Evolutionary conservation across 2,329 filamentous ascomycete genomes (phyloP), one percentile per base, ranked within the genome.

Genomic region (Colletotrichum sp.): DNA sequence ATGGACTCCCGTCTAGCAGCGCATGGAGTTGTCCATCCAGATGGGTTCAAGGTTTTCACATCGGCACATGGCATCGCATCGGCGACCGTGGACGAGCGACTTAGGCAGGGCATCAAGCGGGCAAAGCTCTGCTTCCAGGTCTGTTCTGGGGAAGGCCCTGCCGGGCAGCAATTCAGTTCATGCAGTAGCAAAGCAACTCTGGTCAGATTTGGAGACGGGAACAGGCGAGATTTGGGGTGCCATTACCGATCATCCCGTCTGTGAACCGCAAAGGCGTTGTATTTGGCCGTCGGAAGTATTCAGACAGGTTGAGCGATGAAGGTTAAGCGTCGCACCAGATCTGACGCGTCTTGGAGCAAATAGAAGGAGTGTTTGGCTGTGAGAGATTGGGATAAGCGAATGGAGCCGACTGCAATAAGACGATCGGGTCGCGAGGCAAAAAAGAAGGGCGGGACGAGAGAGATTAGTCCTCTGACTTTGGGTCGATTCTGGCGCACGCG

Each of bases 201-300:
- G 59, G 12, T 44, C 44, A 44, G 60, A 32, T 52, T 30, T 39
- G 30, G 60, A 61, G 25, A 28, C 27, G 25, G 32, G 28, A 36
- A 25, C 48, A 39, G 68, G 63, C 68, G 44, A 36, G 44, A 48
- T 60, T 48, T 25, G 28, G n/a, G 59, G 44, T 64, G 22, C 7
- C 39, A 65, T 36, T 61, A 27, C 60, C 36, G 67, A 71, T 74
- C 72, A 60, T 74, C 67, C 34, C 59, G 59, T 74, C 30, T 57
- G 28, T 25, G 32, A 34, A 59, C 15, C n/a, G 32, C 44, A 59
- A 39, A 22, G 30, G 55, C 13, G 16, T 68, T 34, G 30, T 64
- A 32, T 13, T 55, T 55, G 48, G 27, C 36, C 32, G 30, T 57
- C 44, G 60, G 16, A 55, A 28, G 32, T 28, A 12, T 36, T 52